Base-by-base conservation (phyloP, 2,329 filamentous ascomycete species). In the Diaporthe caulivora region DNA sequence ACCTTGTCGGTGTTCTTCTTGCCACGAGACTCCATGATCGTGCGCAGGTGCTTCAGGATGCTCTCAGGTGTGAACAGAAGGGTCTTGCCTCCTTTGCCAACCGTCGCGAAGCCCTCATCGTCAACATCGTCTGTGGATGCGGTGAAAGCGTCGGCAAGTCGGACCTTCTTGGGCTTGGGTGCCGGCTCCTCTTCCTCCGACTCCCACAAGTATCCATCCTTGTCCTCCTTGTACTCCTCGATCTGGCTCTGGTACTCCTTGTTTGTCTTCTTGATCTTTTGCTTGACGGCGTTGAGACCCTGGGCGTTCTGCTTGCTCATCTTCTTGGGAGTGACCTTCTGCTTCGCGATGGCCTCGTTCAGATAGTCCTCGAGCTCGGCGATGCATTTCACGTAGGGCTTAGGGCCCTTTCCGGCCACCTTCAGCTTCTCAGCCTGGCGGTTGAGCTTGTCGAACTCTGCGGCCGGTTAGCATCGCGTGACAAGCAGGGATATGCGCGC, bases 241-340 rank as follows among this genome's bases (percentile, higher is more conserved):
- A 99, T 93, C 81, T 98, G 94, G 76, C 90, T 87, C 81, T 94
- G 91, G 86, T 96, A 96, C 77, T 98, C 96, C 86, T 97, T 97
- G 89, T 96, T 97, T 86, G 96, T 96, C 91, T 98, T 98, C 91
- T 96, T 95, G 87, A 99, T 95, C 86, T 95, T 95, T 85, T 99
- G 97, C 87, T 98, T 97, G 81, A 98, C 94, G 76, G 95, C 95
- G 84, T 98, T 99, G 80, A 99, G 90, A 80, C 95, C 95, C 85
- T 95, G 94, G 77, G 95, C 93, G 82, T 96, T 97, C 81, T 93
- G 97, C 76, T 95, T 95, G 86, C 98, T 99, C 95, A 98, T 98
- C 90, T 98, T 98, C 91, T 98, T 98, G 76, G 93, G 92, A 2
- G 94, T 94, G 78, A 97, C 94, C 88, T 99, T 99, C 83, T 97